phyloP scores from a whole-genome alignment of 2,329 filamentous ascomycete genomes.

The Cladosporium oxysporum region DNA sequence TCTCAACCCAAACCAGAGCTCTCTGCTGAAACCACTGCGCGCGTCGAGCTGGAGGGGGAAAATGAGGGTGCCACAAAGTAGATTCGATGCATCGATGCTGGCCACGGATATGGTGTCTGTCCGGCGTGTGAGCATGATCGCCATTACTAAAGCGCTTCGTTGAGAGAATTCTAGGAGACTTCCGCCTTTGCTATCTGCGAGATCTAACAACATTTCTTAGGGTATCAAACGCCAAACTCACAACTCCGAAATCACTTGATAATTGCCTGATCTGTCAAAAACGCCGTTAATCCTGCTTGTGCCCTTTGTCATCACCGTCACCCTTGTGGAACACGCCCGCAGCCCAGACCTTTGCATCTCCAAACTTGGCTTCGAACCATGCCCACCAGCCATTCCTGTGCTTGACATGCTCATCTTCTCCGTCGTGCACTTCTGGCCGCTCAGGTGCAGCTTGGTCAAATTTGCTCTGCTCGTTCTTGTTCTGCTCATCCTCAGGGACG shows the following conservation, averaged over 20 bases:
- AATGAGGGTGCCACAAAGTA: neutral
- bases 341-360: slow-evolving; percentile 38
- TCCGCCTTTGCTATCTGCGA: neutral
- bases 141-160: neutral
- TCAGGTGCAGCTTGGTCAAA: slow-evolving; percentile 6
- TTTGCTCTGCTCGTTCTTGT: neutral
- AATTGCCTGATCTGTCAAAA: neutral
- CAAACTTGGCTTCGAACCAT: slow-evolving; percentile 36
- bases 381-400: slow-evolving; percentile 32
- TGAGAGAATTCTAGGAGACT: neutral
- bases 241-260: neutral
- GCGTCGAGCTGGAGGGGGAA: neutral
- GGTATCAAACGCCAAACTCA: slow-evolving; percentile 4
- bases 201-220: neutral
- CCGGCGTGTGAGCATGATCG: neutral
- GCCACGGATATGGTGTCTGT: too few relatives aligned
- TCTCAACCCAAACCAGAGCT: neutral
- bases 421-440: slow-evolving; percentile 23
- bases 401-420: slow-evolving; percentile 25
- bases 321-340: slow-evolving; percentile 26
- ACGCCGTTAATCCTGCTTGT: neutral
- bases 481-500: slow-evolving; percentile 7
- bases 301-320: slow-evolving; percentile 7
- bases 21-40: neutral
- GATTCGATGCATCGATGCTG: neutral